Evolutionary conservation across 2,329 filamentous ascomycete genomes (phyloP).

Genomic region (Mollisiaceae sp.): DNA sequence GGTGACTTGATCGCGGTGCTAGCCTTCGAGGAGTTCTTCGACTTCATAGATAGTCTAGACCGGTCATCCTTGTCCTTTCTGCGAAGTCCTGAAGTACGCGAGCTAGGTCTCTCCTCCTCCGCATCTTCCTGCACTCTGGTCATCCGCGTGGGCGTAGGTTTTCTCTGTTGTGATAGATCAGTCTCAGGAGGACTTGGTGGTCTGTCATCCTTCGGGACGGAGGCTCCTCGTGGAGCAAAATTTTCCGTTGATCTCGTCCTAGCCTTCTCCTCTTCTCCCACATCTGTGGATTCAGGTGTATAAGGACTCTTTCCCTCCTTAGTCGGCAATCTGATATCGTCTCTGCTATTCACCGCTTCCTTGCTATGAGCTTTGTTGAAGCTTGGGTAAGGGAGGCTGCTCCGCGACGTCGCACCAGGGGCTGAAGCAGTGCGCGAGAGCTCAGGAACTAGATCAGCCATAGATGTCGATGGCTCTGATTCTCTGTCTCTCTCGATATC

Average conservation of each 20-base stretch:
- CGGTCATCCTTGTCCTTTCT: slow-evolving; percentile 51
- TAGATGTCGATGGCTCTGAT: slow-evolving; percentile 38
- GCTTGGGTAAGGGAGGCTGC: slow-evolving; percentile 71
- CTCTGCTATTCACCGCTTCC: slow-evolving; percentile 71
- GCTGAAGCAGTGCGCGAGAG: slow-evolving; percentile 45
- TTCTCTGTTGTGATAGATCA: slow-evolving; percentile 55
- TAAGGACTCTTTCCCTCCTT: slow-evolving; percentile 46
- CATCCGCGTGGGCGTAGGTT: slow-evolving; percentile 43
- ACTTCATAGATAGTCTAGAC: slow-evolving; percentile 59
- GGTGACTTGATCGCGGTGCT: slow-evolving; percentile 57
- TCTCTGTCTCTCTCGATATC: slow-evolving; percentile 32
- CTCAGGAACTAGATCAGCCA: slow-evolving; percentile 57
- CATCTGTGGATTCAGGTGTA: slow-evolving; percentile 75
- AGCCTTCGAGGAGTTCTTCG: slow-evolving; percentile 61
- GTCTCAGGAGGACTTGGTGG: slow-evolving; percentile 70
- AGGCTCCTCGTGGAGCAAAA: slow-evolving; percentile 49
- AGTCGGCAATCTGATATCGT: slow-evolving; percentile 36
- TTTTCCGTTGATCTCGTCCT: slow-evolving; percentile 56
- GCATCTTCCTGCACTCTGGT: slow-evolving; percentile 47
- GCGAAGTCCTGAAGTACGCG: slow-evolving; percentile 51
- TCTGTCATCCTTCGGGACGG: slow-evolving; percentile 51
- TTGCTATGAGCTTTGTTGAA: slow-evolving; percentile 94
- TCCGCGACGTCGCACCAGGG: slow-evolving; percentile 40
- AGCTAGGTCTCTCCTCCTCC: slow-evolving; percentile 48
- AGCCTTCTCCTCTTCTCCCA: slow-evolving; percentile 56